Evolutionary conservation across 148 eudicot genomes (phyloP), one percentile per base, ranked within the genome.

Genomic region (Nepenthes gracilis): DNA sequence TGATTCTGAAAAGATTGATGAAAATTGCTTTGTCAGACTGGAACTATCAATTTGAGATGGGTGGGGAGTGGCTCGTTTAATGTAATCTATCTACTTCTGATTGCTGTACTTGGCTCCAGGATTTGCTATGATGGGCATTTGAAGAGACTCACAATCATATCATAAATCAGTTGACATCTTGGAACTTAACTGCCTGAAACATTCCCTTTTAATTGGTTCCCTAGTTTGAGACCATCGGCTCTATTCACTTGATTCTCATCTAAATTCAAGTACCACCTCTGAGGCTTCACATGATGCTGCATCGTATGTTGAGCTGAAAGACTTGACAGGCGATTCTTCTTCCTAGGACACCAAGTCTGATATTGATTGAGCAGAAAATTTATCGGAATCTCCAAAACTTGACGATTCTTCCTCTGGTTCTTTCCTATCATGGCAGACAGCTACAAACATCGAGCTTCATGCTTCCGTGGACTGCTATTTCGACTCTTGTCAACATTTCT

Each of bases 191-290:
- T 81, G 76, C 49, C 62, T 89, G 71, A 83, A 90, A 35, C 89
- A 73, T 57, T 78, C 88, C 33, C 95, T 94, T 69, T 51, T 94
- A 49, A 58, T 83, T 54, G 73, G 67, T 58, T 78, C 84, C 40
- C 87, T 70, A 67, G 74, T 83, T 65, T 94, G 99, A 97, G 92
- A 89, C 60, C 83, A 81, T 33, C 85, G 80, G 40, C 77, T 93
- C 59, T 81, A 72, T 77, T 79, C 82, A 58, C 64, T 93, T 57
- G 84, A 86, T 64, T 81, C 83, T 58, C 91, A 78, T 48, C 77
- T 89, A 57, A 76, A 68, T 63, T 69, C 77, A 51, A 71, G 61
- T 59, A 50, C 69, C 52, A 64, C 62, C 48, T 69, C 73, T 7
- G 79, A 78, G 35, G 67, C 65, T 47, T 54, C 71, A 15, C 74